Conservation (phyloP, 1,284 basidiomycete species). For the Irpex lacteus region DNA sequence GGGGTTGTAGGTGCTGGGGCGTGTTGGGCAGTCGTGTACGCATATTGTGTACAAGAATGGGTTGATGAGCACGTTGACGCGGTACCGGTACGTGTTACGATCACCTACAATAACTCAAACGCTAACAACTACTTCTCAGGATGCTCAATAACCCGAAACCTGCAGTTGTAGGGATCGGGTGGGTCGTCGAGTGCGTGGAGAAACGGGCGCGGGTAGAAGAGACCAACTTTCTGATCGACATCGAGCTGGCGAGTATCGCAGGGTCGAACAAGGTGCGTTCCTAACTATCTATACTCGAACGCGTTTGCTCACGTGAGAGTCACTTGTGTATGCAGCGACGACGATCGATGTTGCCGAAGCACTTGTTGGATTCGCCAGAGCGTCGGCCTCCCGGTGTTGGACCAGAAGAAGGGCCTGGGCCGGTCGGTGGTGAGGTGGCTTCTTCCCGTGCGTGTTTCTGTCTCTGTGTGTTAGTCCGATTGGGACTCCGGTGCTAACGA, state of each 20-base stretch:
- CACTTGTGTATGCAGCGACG: constrained; percentile 38
- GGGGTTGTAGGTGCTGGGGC: constrained; percentile 49
- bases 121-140: constrained; percentile 29
- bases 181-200: constrained; percentile 88
- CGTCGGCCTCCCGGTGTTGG: not conserved
- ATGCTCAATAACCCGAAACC: constrained; percentile 69
- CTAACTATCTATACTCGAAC: not conserved
- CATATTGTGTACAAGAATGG: constrained; percentile 94
- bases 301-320: constrained; percentile 1
- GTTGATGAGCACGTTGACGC: constrained; percentile 69
- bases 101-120: not conserved
- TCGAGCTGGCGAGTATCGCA: constrained; percentile 66
- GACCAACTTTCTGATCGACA: constrained; percentile 62
- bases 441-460: constrained; percentile 14
- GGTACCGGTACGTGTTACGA: constrained; percentile 54
- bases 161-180: constrained; percentile 82
- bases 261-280: constrained; percentile 59
- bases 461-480: not conserved
- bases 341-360: constrained; percentile 68
- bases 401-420: not conserved
- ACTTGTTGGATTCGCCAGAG: constrained; percentile 21
- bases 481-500: not conserved
- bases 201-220: constrained; percentile 66
- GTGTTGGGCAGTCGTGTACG: constrained; percentile 77
- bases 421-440: not conserved